Conservation (phyloP, 148 eudicot species). For the Limonium bicolor region DNA sequence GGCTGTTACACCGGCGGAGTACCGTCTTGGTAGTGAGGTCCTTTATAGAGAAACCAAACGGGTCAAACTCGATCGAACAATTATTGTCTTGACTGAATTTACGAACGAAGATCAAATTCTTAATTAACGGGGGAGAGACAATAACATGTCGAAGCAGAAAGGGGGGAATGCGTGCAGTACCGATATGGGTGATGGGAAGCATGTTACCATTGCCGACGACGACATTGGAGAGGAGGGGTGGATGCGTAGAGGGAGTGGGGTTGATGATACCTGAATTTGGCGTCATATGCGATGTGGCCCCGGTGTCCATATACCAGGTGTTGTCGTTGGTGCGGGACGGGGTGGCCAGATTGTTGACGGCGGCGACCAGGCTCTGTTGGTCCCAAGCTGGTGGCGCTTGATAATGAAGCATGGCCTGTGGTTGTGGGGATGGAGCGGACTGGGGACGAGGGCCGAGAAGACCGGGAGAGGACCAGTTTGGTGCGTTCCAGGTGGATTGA, state of each 20-base stretch:
- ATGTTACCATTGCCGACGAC: not conserved
- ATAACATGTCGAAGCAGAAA: not conserved
- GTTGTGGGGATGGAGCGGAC: too few relatives aligned
- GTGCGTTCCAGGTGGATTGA: too few relatives aligned
- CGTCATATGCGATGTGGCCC: not conserved
- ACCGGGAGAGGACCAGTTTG: too few relatives aligned
- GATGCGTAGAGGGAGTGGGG: not conserved
- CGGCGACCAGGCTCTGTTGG: too few relatives aligned
- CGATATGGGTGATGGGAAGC: not conserved
- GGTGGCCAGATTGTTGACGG: too few relatives aligned
- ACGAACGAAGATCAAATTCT: not conserved
- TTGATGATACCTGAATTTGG: not conserved
- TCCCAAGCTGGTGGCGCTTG: too few relatives aligned
- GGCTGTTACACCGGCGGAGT: not conserved
- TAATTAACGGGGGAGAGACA: not conserved
- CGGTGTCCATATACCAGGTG: not conserved
- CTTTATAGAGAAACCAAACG: not conserved
- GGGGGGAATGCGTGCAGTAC: not conserved
- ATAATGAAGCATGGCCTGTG: too few relatives aligned
- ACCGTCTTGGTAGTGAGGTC: not conserved
- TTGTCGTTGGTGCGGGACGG: not conserved
- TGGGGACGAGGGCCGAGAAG: too few relatives aligned
- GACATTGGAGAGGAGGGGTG: not conserved
- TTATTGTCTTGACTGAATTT: not conserved
- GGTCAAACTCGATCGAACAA: not conserved